phyloP scores from a whole-genome alignment of 768 basidiomycete genomes.

The Suillus ampliporus region DNA sequence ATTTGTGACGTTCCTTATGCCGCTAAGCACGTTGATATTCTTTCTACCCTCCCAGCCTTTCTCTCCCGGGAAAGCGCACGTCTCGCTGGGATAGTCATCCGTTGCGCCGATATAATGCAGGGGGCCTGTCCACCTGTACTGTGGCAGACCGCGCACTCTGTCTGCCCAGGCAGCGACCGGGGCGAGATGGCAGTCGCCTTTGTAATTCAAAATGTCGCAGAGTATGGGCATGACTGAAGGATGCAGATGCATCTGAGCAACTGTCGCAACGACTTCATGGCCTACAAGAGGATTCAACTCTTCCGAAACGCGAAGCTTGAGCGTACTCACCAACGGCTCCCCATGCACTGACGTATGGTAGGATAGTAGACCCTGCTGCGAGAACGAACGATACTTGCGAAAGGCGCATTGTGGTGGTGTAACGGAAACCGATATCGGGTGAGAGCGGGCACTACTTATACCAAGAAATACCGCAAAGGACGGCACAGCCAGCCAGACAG shows the following conservation, averaged over 20 bases:
- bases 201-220: slow-evolving; percentile 69
- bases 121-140: slow-evolving; percentile 73
- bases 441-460: background rate
- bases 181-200: slow-evolving; percentile 74
- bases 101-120: slow-evolving; percentile 78
- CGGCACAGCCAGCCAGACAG: background rate
- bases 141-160: slow-evolving; percentile 51
- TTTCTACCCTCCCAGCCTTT: slow-evolving; percentile 70
- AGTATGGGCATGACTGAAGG: slow-evolving; percentile 69
- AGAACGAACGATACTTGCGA: slow-evolving; percentile 17
- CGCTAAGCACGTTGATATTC: slow-evolving; percentile 74
- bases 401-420: slow-evolving; percentile 31
- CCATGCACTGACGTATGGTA: slow-evolving; percentile 43
- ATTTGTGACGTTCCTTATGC: slow-evolving; percentile 74
- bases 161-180: slow-evolving; percentile 92
- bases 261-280: slow-evolving; percentile 92
- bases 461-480: background rate
- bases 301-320: background rate
- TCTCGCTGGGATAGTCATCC: slow-evolving; percentile 77
- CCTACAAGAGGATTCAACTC: slow-evolving; percentile 47
- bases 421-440: background rate
- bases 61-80: slow-evolving; percentile 78
- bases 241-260: slow-evolving; percentile 91
- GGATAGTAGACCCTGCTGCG: slow-evolving; percentile 21
- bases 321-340: slow-evolving; percentile 43